These are phyloP conservation scores for Leishmania guyanensis DNA, from an alignment of 208 protist genomes.

Conservation along the genomic window DNA sequence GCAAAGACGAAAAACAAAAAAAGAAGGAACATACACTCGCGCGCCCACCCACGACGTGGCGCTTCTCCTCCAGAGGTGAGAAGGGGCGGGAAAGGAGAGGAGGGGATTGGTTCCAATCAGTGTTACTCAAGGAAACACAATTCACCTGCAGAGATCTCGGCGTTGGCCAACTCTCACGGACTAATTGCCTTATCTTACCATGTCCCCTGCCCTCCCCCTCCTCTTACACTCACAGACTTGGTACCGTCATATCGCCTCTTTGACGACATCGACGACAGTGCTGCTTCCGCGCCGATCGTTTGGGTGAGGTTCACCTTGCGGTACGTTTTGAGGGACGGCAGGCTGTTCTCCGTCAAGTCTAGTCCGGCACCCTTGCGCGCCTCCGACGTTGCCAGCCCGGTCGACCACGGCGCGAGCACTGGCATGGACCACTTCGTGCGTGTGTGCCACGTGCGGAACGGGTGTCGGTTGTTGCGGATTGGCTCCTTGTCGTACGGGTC, in stretches of 20 bases:
- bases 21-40: neutral
- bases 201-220: neutral
- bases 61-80: neutral
- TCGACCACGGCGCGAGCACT: constrained; percentile 78
- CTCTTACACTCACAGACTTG: neutral
- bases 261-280: constrained; percentile 49
- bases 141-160: neutral
- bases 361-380: constrained; percentile 61
- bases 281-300: constrained; percentile 81
- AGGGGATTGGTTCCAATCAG: neutral
- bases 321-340: constrained; percentile 67
- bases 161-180: neutral
- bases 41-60: neutral
- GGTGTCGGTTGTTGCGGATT: constrained; percentile 59
- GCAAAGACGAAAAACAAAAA: neutral
- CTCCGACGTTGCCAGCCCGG: constrained; percentile 80
- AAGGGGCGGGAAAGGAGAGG: neutral
- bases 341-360: constrained; percentile 55
- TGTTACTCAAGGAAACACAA: neutral
- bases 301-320: constrained; percentile 62
- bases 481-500: constrained; percentile 75
- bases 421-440: constrained; percentile 91
- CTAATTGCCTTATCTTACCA: neutral
- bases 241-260: constrained; percentile 12
- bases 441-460: constrained; percentile 91